These are phyloP conservation scores for Sclerotinia borealis DNA, from an alignment of 2,329 filamentous ascomycete species.

Conservation along the genomic window DNA sequence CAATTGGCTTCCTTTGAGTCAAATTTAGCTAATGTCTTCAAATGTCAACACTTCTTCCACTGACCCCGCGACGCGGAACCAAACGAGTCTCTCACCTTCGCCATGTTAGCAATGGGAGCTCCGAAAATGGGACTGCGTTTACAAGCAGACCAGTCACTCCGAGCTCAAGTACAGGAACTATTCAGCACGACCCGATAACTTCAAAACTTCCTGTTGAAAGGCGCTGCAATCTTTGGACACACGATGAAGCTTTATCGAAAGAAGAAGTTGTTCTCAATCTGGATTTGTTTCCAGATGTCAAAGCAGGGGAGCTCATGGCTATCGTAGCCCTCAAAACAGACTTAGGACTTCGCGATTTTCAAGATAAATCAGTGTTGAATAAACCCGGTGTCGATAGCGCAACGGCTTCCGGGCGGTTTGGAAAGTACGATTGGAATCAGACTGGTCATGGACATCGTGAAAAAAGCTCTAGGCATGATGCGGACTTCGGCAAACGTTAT, in stretches of 20 bases:
- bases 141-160: conserved; percentile 24
- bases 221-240: conserved; percentile 32
- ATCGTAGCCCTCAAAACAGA: conserved; percentile 57
- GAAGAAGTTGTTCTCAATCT: conserved; percentile 78
- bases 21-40: conserved; percentile 16
- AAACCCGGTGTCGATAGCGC: conserved; percentile 20
- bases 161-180: conserved; percentile 24
- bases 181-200: conserved; percentile 21
- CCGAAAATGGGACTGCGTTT: conserved; percentile 17
- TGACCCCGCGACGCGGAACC: conserved; percentile 26
- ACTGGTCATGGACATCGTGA: conserved; percentile 8
- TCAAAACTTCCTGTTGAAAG: conserved; percentile 23
- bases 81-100: conserved; percentile 29
- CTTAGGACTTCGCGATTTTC: conserved; percentile 39
- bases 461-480: conserved; percentile 23
- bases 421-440: conserved; percentile 4
- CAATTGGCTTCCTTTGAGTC: conserved; percentile 9
- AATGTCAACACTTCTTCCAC: conserved; percentile 25
- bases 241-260: conserved; percentile 64
- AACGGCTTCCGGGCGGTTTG: not conserved
- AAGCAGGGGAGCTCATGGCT: conserved; percentile 64
- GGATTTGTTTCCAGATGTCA: conserved; percentile 60
- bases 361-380: conserved; percentile 31
- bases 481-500: conserved; percentile 45
- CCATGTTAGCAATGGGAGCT: conserved; percentile 30